Evolutionary conservation across 176 grass and related monocot genomes (phyloP), one percentile per base, ranked within the genome.

Genomic region (Tillandsia leiboldiana): DNA sequence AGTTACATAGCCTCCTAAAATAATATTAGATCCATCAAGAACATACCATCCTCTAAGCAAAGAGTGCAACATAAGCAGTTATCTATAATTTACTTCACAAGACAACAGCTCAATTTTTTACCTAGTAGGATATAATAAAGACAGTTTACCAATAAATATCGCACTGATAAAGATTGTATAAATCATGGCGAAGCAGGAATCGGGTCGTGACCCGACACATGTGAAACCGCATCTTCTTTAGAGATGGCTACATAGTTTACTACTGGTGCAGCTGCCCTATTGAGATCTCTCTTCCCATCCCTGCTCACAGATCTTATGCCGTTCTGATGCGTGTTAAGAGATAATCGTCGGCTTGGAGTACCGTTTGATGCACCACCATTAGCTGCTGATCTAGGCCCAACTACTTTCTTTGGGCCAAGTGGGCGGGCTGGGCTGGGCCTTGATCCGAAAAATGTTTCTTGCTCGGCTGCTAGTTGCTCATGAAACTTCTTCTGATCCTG

Each of bases 401-500:
- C 66, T 15, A 66, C 66, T 78, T 97, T 97, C 79, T 84, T 90
- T 10, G 79, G 74, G 1, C 81, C 74, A 8, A 76, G 86, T 49
- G 89, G 86, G 2, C 93, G 75, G 0, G 58, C 86, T 0, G 93
- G 89, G 84, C 86, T 90, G 11, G 71, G 83, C 53, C 77, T 86
- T 0, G 80, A 84, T 15, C 87, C 85, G 0, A 91, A 84, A 2
- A 88, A 23, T 48, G 89, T 64, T 81, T 96, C 91, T 72, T 91
- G 82, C 70, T 96, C 87, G 0, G 83, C 80, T 0, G 85, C 72
- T 22, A 91, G 81, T 69, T 90, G 94, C 57, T 87, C 94, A 15
- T 92, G 83, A 53, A 92, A 79, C 64, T 88, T 88, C 59, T 97
- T 97, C 73, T 92, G 89, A 70, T 97, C 89, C 94, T 97, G 84